A percentile compares a stretch with the other conserved stretches of the same genome.
Conservation (phyloP, 1,139 yeast species). For the Suhomyces atakaporum region DNA sequence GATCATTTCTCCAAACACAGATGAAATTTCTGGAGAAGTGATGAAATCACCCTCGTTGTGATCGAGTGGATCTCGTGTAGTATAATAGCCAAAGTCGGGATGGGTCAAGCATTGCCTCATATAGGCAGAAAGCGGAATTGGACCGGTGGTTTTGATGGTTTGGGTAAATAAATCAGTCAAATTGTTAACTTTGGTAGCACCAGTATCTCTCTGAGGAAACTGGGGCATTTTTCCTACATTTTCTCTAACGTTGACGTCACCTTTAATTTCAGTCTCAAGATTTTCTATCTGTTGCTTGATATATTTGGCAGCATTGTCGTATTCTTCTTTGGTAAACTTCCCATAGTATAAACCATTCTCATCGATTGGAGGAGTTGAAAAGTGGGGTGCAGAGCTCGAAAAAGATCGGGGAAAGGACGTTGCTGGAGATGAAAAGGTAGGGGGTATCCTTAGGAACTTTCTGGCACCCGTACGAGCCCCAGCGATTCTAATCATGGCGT, state of each 20-base stretch:
- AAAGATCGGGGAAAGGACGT: neutral
- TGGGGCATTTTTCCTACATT: slow-evolving; percentile 39
- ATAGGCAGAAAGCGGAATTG: slow-evolving; percentile 68
- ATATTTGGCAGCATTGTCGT: slow-evolving; percentile 39
- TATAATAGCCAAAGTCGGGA: slow-evolving; percentile 78
- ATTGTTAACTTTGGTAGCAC: slow-evolving; percentile 24
- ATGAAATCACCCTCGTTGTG: slow-evolving; percentile 67
- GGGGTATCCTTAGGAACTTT: no score
- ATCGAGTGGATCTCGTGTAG: slow-evolving; percentile 75
- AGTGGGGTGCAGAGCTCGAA: neutral
- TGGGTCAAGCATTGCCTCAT: slow-evolving; percentile 85
- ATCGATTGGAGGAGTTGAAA: slow-evolving; percentile 20
- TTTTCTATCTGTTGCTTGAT: slow-evolving; percentile 37
- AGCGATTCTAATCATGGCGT: neutral
- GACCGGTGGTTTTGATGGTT: slow-evolving; percentile 72
- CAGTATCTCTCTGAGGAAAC: slow-evolving; percentile 30
- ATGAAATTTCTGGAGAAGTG: slow-evolving; percentile 86
- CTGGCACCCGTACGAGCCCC: no score
- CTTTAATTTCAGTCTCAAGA: slow-evolving; percentile 42
- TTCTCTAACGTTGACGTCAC: slow-evolving; percentile 39
- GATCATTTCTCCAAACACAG: slow-evolving; percentile 83
- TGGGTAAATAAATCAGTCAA: slow-evolving; percentile 48
- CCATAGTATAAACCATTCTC: slow-evolving; percentile 34
- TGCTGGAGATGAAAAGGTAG: no score
- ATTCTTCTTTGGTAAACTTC: slow-evolving; percentile 43